Base-by-base conservation (phyloP, 768 basidiomycete species). In the Clitopilus passeckerianus region DNA sequence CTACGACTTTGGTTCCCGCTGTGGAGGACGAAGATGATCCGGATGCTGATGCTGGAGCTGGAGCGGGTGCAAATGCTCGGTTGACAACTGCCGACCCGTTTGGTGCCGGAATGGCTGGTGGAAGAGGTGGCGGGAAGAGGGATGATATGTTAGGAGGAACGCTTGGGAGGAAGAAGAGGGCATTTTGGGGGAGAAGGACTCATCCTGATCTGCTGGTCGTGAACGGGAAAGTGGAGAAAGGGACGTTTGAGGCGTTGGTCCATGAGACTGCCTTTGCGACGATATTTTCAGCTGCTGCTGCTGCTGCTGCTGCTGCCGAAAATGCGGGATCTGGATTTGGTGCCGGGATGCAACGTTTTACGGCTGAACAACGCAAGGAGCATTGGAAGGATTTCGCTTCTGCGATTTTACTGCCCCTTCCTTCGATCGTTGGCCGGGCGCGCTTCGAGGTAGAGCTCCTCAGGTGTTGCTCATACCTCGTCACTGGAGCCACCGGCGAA, bases 231-330 rank as follows among this genome's bases (percentile, higher is more conserved):
- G 77, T 93, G 34, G 77, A 81, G 64, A 86, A 82, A 54, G 92
- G 91, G 12, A 86, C 85, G 0, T 81, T 85, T 41, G 92, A 93
- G 68, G 91, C 93, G 0, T 78, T 95, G 6, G 73, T 88, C 0
- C 93, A 95, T 66, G 93, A 94, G 71, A 74, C 84, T 10, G 86
- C 91, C 12, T 94, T 94, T 68, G 87, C 82, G 12, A 92, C 91
- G 0, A 85, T 84, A 14, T 91, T 88, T 67, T 57, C 74, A 54
- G 30, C 59, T 53, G 33, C n/a, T n/a, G n/a, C n/a, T n/a, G n/a
- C n/a, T n/a, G n/a, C 57, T 6, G 66, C 68, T n/a, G 61, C 58
- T 9, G 54, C 23, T 27, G 44, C 59, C 30, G 24, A 56, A 33
- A 60, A 46, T n/a, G 59, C 64, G 20, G 34, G 27, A 30, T 30